Percentiles rank a stretch among this genome's conserved stretches.
Evolutionary conservation across 805 yeast species (phyloP).

Genomic region (Starmerella vitae): DNA sequence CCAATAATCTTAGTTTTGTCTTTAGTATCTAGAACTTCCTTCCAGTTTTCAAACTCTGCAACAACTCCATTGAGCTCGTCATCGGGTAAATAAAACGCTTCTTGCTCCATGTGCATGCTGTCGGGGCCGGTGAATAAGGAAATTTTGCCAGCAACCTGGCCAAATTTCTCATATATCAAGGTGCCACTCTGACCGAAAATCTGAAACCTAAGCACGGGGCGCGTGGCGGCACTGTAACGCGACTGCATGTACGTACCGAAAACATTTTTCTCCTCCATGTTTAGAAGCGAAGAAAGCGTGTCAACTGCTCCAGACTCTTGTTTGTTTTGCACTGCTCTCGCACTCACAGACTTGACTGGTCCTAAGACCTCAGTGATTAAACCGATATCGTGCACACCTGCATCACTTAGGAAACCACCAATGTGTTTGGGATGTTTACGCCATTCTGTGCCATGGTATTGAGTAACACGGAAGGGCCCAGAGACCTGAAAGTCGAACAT

Average conservation of each 20-base stretch:
- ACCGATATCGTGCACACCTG: conserved; percentile 94
- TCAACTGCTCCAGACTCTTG: conserved; percentile 73
- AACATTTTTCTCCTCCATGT: conserved; percentile 39
- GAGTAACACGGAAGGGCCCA: conserved; percentile 39
- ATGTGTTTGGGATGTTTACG: conserved; percentile 80
- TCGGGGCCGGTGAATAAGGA: conserved; percentile 22
- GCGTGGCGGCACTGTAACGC: conserved; percentile 72
- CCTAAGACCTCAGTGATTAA: conserved; percentile 74
- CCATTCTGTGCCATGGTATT: conserved; percentile 59
- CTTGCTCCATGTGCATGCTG: conserved; percentile 24
- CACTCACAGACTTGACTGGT: conserved; percentile 53
- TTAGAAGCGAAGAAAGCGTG: conserved; percentile 56
- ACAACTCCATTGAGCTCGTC: conserved; percentile 43
- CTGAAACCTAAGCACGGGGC: conserved; percentile 49
- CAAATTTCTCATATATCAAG: conserved; percentile 50
- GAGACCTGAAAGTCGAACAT: conserved; percentile 31
- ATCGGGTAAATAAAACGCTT: conserved; percentile 14
- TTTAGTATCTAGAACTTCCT: conserved; percentile 44
- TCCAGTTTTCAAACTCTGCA: conserved; percentile 42
- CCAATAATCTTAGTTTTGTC: conserved; percentile 46
- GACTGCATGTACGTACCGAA: conserved; percentile 83
- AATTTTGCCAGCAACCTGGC: conserved; percentile 25
- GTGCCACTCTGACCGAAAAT: conserved; percentile 76
- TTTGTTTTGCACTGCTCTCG: conserved; percentile 63
- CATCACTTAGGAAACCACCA: conserved; percentile 87